A percentile compares a stretch with the other conserved stretches of the same genome.
These are phyloP conservation scores for Candida peoriensis DNA, from an alignment of 805 yeast species.

Conservation along the genomic window DNA sequence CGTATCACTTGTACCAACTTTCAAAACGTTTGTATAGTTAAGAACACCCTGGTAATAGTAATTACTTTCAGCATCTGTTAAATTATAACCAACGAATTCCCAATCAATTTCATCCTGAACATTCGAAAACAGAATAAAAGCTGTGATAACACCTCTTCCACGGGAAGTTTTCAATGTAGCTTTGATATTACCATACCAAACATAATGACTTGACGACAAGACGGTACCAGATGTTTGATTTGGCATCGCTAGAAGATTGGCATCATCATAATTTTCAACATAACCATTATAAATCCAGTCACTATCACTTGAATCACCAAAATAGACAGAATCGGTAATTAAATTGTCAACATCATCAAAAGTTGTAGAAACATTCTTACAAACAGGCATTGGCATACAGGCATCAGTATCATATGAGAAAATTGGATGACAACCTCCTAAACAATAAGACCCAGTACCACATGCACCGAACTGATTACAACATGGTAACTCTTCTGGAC, in stretches of 20 bases:
- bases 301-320: constrained; percentile 64
- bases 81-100: constrained; percentile 77
- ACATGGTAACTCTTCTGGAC: constrained; percentile 83
- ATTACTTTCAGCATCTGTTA: constrained; percentile 67
- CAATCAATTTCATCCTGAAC: constrained; percentile 88
- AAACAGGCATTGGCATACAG: constrained; percentile 84
- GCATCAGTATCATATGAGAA: constrained; percentile 35
- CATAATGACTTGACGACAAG: constrained; percentile 66
- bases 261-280: constrained; percentile 47
- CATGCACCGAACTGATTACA: constrained; percentile 78
- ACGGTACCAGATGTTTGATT: constrained; percentile 71
- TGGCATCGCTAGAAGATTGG: constrained; percentile 73
- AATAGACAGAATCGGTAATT: constrained; percentile 21
- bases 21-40: constrained; percentile 57
- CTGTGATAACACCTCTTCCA: constrained; percentile 78
- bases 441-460: constrained; percentile 73
- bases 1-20: constrained; percentile 44
- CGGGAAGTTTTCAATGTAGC: constrained; percentile 70
- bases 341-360: constrained; percentile 33
- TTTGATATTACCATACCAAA: constrained; percentile 85
- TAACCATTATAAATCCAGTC: constrained; percentile 69
- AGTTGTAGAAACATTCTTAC: constrained; percentile 41
- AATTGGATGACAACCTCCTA: constrained; percentile 84
- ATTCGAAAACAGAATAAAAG: constrained; percentile 75
- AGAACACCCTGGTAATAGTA: constrained; percentile 72